Evolutionary conservation across 306 rosid species (phyloP).

Genomic region (Prunus salicina): DNA sequence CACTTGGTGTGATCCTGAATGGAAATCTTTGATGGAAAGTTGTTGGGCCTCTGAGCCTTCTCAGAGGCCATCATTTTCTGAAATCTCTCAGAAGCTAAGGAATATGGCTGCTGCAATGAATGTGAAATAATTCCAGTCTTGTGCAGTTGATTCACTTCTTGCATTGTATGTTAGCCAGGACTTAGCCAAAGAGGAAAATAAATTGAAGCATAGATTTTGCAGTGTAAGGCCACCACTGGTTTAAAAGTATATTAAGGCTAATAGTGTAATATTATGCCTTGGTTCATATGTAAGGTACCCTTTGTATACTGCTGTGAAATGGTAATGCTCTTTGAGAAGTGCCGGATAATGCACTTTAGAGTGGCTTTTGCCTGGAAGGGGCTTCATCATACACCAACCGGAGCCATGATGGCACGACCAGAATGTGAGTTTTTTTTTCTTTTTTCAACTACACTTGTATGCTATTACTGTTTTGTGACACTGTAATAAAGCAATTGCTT

Average conservation of each 20-base stretch:
- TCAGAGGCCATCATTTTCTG: constrained; percentile 86
- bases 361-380: constrained; percentile 12
- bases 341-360: constrained; percentile 16
- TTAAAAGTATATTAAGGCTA: constrained; percentile 47
- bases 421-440: constrained; percentile 39
- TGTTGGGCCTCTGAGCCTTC: constrained; percentile 90
- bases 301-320: constrained; percentile 39
- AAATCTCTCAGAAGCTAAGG: constrained; percentile 94
- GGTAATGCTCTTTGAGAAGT: constrained; percentile 18
- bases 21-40: constrained; percentile 96
- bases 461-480: too few species aligned
- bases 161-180: constrained; percentile 41
- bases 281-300: constrained; percentile 34
- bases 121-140: constrained; percentile 55
- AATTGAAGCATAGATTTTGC: constrained; percentile 46
- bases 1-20: constrained; percentile 98
- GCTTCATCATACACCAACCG: neutral
- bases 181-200: constrained; percentile 33
- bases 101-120: constrained; percentile 95
- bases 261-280: constrained; percentile 40
- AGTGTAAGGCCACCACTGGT: constrained; percentile 42
- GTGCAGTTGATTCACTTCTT: constrained; percentile 32
- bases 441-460: neutral
- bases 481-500: constrained; percentile 5
- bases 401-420: constrained; percentile 30